Evolutionary conservation across 106 monocot species (phyloP).

Genomic region (Apostasia shenzhenica): DNA sequence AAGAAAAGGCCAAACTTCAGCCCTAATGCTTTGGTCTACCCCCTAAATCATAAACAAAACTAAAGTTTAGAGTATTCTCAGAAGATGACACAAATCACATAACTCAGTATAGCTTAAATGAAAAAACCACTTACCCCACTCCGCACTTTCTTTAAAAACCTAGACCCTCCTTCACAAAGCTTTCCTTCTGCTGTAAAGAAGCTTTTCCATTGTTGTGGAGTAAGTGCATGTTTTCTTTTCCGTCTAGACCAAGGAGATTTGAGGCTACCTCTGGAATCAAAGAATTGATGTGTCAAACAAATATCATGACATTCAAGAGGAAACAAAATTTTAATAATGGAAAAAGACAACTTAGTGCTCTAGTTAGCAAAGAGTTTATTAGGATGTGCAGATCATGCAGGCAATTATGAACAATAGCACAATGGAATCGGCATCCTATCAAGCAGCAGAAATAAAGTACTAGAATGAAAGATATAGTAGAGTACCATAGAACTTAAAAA

Average conservation of each 20-base stretch:
- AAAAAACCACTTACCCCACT: conserved; percentile 57
- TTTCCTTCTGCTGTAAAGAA: conserved; percentile 50
- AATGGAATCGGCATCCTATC: too few relatives aligned
- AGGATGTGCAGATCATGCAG: too few relatives aligned
- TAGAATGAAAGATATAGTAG: too few relatives aligned
- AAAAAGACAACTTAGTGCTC: too few relatives aligned
- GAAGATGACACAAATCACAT: neutral
- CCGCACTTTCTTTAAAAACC: conserved; percentile 82
- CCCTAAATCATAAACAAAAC: conserved; percentile 44
- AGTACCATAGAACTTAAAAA: too few relatives aligned
- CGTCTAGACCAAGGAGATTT: conserved; percentile 27
- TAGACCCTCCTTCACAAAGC: conserved; percentile 58
- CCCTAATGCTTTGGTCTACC: conserved; percentile 73
- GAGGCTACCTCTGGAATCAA: conserved; percentile 20
- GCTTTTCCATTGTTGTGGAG: conserved; percentile 18
- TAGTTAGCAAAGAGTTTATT: too few relatives aligned
- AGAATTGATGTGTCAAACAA: neutral
- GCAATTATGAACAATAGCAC: too few relatives aligned
- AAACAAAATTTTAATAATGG: neutral
- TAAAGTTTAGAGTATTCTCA: neutral
- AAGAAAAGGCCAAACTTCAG: conserved; percentile 95
- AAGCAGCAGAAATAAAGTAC: too few relatives aligned
- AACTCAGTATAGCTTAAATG: neutral
- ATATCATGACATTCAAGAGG: neutral
- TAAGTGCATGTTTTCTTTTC: conserved; percentile 22